phyloP scores from a whole-genome alignment of 1,284 basidiomycete species.

The Austropuccinia psidii region DNA sequence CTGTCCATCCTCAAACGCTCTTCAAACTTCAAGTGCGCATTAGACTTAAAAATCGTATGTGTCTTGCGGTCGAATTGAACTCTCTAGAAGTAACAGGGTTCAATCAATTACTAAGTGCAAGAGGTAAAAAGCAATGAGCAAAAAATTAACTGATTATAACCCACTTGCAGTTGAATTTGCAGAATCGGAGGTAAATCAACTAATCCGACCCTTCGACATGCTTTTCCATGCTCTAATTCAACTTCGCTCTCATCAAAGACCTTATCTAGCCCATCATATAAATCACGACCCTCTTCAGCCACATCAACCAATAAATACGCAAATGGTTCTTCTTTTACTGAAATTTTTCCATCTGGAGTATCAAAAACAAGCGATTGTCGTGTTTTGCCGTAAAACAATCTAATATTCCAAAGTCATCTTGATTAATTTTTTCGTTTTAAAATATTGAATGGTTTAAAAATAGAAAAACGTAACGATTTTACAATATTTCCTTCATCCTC shows the following conservation, averaged over 20 bases:
- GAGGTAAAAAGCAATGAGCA: neutral
- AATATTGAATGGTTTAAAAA: neutral
- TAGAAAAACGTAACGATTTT: constrained; percentile 57
- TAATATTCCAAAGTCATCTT: constrained; percentile 47
- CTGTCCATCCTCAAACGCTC: constrained; percentile 85
- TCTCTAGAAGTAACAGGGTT: constrained; percentile 58
- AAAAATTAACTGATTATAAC: neutral
- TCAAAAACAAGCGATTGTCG: constrained; percentile 62
- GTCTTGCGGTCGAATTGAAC: constrained; percentile 93
- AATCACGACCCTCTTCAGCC: constrained; percentile 68
- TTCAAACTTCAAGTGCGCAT: constrained; percentile 84
- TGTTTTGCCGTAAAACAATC: constrained; percentile 79
- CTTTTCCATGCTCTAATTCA: constrained; percentile 77
- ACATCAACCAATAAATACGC: constrained; percentile 92
- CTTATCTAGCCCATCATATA: constrained; percentile 86
- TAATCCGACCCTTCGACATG: constrained; percentile 76
- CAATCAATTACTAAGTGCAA: constrained; percentile 27
- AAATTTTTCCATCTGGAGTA: constrained; percentile 51
- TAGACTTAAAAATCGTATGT: constrained; percentile 83
- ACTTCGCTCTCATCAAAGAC: constrained; percentile 80
- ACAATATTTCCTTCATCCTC: constrained; percentile 60
- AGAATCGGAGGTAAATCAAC: constrained; percentile 79
- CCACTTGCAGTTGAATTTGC: constrained; percentile 87
- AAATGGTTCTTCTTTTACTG: constrained; percentile 80
- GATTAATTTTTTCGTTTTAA: neutral